Percentiles rank a stretch among this genome's conserved stretches.
Conservation (phyloP, 352 stramenopile genomes). For the Blastocystis sp. region DNA sequence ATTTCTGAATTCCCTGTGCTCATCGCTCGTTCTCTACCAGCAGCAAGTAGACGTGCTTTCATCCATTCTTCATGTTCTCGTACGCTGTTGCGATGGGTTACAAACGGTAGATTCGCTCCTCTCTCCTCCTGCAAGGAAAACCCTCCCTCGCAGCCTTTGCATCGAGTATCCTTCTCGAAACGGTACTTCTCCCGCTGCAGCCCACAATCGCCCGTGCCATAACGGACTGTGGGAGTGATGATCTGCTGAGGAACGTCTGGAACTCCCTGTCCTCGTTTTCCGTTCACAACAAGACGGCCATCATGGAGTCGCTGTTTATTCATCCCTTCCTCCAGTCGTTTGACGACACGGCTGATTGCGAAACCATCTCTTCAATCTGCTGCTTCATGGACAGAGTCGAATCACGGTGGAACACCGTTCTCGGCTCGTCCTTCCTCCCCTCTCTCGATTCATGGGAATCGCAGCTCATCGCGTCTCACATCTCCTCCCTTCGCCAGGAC, state of each 20-base stretch:
- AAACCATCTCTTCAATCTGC: not conserved
- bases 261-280: not conserved
- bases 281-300: not conserved
- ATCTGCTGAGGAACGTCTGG: not conserved
- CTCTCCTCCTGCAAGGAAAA: not conserved
- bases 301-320: not conserved
- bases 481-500: not conserved
- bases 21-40: not conserved
- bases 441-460: not conserved
- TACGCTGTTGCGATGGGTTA: not conserved
- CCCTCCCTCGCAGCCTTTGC: not conserved
- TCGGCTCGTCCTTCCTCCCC: not conserved
- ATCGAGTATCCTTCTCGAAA: not conserved
- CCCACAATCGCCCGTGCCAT: not conserved
- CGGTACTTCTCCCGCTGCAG: not conserved
- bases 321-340: not conserved
- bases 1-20: not conserved
- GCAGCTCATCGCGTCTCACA: not conserved
- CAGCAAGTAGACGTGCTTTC: not conserved
- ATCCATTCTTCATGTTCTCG: not conserved
- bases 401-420: not conserved
- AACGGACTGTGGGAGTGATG: not conserved
- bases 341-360: not conserved
- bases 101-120: not conserved
- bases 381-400: not conserved